Base-by-base conservation (phyloP, 2,329 filamentous ascomycete species). In the Epichloe typhina region DNA sequence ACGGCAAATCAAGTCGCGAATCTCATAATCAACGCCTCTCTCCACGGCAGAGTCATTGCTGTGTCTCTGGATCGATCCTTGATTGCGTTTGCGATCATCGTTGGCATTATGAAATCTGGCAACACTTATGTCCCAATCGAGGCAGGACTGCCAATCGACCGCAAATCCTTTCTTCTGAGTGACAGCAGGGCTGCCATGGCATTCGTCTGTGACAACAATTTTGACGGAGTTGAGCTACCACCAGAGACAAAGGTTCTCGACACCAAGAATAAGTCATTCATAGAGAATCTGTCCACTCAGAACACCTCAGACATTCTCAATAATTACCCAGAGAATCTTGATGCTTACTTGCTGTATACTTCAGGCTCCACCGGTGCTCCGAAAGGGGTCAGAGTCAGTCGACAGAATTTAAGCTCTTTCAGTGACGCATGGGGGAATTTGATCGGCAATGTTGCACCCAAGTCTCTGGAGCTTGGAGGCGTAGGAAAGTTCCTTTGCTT, bases 321-420 rank as follows among this genome's bases (percentile, higher is more conserved):
- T 13, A 23, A 7, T 19, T 42, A 42, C 19, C 40, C 40, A 15
- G 40, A 57, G 12, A 19, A 42, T 23, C 19, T 42, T 19, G 40
- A 42, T 42, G 40, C 40, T 23, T 83, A 84, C 59, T 80, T 79
- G 52, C 66, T 84, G 8, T 84, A 83, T 59, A 84, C 80, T 1
- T 81, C 76, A n/a, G 79, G 79, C 33, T 79, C 80, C 5, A 84
- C 80, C 0, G 80, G 81, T n/a, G 78, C 72, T 17, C 81, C 81
- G 0, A 84, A 84, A 59, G 80, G 80, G 15, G 83, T 80, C 54
- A 74, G 81, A 53, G 68, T 84, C 50, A 80, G 76, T 2, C 77
- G 83, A 57, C 71, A 76, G 46, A 84, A 82, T 59, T 48, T 60
- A 2, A 15, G 48, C 11, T 53, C 56, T 19, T 59, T 57, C 7